phyloP scores from a whole-genome alignment of 345 rosid genomes.

The Populus alba region DNA sequence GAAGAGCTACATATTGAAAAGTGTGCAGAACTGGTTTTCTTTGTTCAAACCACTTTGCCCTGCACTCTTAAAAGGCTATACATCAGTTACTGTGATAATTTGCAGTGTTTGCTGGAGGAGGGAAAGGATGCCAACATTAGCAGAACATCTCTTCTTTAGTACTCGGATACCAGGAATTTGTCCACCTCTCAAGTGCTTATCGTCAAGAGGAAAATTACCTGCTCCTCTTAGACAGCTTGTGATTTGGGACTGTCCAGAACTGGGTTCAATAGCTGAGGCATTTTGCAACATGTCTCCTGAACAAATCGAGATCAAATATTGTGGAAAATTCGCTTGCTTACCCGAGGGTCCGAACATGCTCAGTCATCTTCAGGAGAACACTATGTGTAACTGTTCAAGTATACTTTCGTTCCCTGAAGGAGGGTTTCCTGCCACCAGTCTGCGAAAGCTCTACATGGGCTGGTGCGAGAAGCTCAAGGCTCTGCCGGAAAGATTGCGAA shows the following conservation, averaged over 20 bases:
- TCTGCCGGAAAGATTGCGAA: background rate
- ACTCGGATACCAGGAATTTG: background rate
- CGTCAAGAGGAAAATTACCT: slow-evolving; percentile 7
- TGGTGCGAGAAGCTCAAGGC: background rate
- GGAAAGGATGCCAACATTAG: background rate
- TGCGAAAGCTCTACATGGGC: background rate
- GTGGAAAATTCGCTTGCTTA: background rate
- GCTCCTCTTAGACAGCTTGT: background rate
- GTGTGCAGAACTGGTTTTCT: slow-evolving; percentile 6
- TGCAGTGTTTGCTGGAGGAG: background rate
- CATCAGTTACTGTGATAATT: background rate
- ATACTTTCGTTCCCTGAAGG: background rate
- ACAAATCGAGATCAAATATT: background rate
- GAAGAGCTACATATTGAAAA: background rate
- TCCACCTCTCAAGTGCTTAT: background rate
- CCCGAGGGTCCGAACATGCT: background rate
- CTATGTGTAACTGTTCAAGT: background rate
- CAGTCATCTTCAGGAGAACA: background rate
- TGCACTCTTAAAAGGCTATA: background rate
- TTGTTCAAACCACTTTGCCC: background rate
- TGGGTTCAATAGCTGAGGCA: background rate
- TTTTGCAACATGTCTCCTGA: background rate
- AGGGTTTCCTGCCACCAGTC: background rate
- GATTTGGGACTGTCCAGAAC: background rate
- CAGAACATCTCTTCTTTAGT: background rate